These are phyloP conservation scores for Curvularia eragrostidis DNA, from an alignment of 2,329 filamentous ascomycete genomes.

Conservation along the genomic window DNA sequence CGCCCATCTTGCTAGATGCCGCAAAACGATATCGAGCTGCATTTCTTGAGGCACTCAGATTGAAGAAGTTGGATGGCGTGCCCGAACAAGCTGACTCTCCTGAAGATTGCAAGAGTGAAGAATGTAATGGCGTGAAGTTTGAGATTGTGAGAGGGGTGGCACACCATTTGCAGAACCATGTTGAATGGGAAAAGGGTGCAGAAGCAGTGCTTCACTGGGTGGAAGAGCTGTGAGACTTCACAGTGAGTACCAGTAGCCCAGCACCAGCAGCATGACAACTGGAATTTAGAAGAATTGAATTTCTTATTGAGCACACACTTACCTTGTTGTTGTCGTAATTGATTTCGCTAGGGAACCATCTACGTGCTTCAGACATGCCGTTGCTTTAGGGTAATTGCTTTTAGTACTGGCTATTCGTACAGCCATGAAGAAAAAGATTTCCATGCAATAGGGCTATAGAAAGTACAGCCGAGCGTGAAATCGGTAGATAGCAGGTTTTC, in stretches of 20 bases:
- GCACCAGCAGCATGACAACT: background rate
- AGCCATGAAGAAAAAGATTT: no score
- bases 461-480: no score
- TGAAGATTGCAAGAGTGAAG: background rate
- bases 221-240: background rate
- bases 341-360: background rate
- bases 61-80: slow-evolving; percentile 42
- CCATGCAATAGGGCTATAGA: no score
- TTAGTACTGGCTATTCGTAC: no score
- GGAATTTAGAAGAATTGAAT: background rate
- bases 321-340: background rate
- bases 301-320: background rate
- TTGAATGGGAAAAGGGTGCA: slow-evolving; percentile 57
- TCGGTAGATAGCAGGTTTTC: no score
- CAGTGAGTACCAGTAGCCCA: background rate
- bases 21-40: slow-evolving; percentile 50
- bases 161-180: slow-evolving; percentile 63
- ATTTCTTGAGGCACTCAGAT: slow-evolving; percentile 39
- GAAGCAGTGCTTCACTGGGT: slow-evolving; percentile 46
- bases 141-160: slow-evolving; percentile 55
- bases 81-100: slow-evolving; percentile 9
- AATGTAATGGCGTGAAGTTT: slow-evolving; percentile 49
- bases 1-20: slow-evolving; percentile 43
- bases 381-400: background rate
- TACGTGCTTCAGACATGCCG: background rate